These are phyloP conservation scores for Xylaria sp. DNA, from an alignment of 2,329 filamentous ascomycete species.

Conservation along the genomic window DNA sequence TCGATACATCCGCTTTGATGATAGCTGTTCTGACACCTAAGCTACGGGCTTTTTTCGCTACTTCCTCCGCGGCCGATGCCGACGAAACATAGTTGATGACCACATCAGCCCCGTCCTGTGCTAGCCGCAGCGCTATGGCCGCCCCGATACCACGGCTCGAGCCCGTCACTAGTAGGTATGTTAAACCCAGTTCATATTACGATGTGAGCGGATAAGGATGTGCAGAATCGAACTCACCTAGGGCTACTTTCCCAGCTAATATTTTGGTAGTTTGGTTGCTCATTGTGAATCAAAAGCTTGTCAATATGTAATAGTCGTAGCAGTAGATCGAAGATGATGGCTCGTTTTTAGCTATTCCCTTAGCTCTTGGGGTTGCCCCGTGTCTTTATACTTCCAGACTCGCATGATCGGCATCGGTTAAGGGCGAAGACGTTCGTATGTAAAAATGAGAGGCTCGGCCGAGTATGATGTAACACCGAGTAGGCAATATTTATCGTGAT, in stretches of 20 bases:
- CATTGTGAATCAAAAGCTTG: neutral
- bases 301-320: neutral
- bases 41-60: constrained; percentile 30
- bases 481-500: neutral
- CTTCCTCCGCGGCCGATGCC: neutral
- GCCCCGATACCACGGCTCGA: constrained; percentile 17
- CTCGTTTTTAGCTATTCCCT: neutral
- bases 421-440: neutral
- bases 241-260: constrained; percentile 8
- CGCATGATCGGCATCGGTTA: neutral
- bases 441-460: neutral
- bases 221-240: neutral
- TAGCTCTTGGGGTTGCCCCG: neutral
- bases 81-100: constrained; percentile 22
- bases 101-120: constrained; percentile 5
- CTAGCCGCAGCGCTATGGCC: constrained; percentile 19
- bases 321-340: neutral
- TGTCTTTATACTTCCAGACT: neutral
- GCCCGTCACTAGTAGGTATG: constrained; percentile 9
- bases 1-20: constrained; percentile 44
- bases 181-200: neutral
- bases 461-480: neutral
- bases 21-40: constrained; percentile 29
- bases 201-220: neutral
- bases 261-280: neutral